phyloP scores from a whole-genome alignment of 2,329 filamentous ascomycete genomes.

The Fusarium sp. region DNA sequence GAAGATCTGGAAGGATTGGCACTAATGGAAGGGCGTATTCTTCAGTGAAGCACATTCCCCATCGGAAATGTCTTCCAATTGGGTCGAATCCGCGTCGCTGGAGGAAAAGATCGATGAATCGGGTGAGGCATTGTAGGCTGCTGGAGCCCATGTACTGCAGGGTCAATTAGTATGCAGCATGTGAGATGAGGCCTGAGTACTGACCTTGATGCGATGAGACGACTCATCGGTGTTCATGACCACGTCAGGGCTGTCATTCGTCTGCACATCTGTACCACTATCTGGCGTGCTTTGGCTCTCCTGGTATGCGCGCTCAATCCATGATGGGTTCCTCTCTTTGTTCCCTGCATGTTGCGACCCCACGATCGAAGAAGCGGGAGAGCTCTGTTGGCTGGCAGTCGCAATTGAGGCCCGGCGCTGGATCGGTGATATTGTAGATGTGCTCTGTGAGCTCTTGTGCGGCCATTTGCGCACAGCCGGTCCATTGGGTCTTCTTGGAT shows the following conservation, averaged over 20 bases:
- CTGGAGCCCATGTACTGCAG: conserved; percentile 41
- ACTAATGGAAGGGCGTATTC: conserved; percentile 31
- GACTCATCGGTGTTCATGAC: conserved; percentile 40
- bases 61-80: conserved; percentile 35
- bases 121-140: conserved; percentile 35
- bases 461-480: conserved; percentile 40
- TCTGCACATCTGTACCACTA: conserved; percentile 12
- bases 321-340: conserved; percentile 29
- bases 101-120: conserved; percentile 35
- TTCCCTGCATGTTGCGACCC: conserved; percentile 24
- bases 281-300: conserved; percentile 28
- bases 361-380: conserved; percentile 27
- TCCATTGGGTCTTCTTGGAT: conserved; percentile 35
- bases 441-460: conserved; percentile 20
- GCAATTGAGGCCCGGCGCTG: conserved; percentile 26
- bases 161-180: not conserved
- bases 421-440: not conserved
- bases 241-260: conserved; percentile 37
- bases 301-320: conserved; percentile 40
- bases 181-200: not conserved
- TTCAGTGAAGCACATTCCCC: conserved; percentile 40
- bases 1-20: conserved; percentile 28
- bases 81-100: conserved; percentile 32
- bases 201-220: conserved; percentile 41
- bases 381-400: conserved; percentile 34